Evolutionary conservation across 257 asterid genomes (phyloP).

Genomic region (Petunia axillaris): DNA sequence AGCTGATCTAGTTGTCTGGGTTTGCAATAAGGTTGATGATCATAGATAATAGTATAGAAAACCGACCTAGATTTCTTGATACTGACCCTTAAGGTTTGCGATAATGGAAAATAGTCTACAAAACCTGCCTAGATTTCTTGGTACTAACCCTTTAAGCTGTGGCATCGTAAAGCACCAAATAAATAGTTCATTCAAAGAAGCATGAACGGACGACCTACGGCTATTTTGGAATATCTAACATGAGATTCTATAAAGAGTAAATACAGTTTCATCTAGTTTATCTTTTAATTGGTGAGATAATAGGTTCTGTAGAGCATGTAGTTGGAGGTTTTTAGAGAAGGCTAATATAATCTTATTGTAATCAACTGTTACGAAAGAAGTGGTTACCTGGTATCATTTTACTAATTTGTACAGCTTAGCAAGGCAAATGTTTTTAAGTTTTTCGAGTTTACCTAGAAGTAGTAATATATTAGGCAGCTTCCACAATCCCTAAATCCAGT

Average conservation of each 20-base stretch:
- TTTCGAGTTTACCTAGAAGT: no score
- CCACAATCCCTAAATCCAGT: no score
- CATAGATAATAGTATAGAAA: slow-evolving; percentile 3
- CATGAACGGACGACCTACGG: not conserved
- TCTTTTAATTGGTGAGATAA: not conserved
- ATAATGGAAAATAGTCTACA: not conserved
- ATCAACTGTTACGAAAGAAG: not conserved
- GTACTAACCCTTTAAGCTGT: not conserved
- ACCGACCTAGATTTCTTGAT: no score
- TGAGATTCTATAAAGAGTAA: slow-evolving; percentile 2
- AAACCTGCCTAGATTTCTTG: slow-evolving; percentile 7
- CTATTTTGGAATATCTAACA: slow-evolving; percentile 5
- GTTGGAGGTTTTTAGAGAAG: not conserved
- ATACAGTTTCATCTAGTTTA: slow-evolving; percentile 1
- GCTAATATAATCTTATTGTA: not conserved
- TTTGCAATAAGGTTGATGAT: not conserved
- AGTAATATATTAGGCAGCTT: no score
- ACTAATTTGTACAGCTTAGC: no score
- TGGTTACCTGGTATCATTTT: no score
- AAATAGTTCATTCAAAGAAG: not conserved
- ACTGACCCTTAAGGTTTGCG: not conserved
- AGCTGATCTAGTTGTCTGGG: slow-evolving; percentile 3
- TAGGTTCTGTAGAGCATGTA: not conserved
- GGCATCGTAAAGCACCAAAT: slow-evolving; percentile 8
- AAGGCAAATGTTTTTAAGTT: no score